Evolutionary conservation across 179 eudicot genomes (phyloP).

Genomic region (Beta corolliflora): DNA sequence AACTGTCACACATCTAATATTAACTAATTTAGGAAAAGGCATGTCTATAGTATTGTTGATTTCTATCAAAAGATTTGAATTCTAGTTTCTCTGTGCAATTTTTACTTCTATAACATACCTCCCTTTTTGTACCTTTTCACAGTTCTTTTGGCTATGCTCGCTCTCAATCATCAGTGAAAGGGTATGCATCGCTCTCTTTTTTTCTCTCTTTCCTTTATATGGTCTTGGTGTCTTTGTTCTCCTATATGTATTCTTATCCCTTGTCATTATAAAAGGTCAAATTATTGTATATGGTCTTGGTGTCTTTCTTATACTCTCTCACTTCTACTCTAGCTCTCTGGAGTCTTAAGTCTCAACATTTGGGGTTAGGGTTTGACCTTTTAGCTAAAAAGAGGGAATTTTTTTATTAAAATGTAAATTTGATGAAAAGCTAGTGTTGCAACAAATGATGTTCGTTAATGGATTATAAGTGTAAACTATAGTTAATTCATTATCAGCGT

Average conservation of each 20-base stretch:
- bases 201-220: background rate
- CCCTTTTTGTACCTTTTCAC: background rate
- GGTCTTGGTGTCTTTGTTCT: constrained; percentile 3
- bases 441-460: too few relatives aligned
- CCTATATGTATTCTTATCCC: background rate
- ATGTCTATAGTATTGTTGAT: background rate
- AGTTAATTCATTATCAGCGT: too few relatives aligned
- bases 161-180: constrained; percentile 5
- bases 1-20: background rate
- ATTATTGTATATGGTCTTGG: too few relatives aligned
- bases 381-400: too few relatives aligned
- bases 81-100: background rate
- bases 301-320: too few relatives aligned
- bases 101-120: background rate
- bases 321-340: too few relatives aligned
- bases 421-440: too few relatives aligned
- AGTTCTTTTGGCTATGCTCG: constrained; percentile 5
- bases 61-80: background rate
- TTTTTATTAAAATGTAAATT: too few relatives aligned
- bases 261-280: too few relatives aligned
- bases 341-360: too few relatives aligned
- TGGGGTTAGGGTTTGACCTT: too few relatives aligned
- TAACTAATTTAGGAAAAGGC: background rate
- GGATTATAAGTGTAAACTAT: too few relatives aligned
- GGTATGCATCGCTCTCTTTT: background rate